Conservation (phyloP, 441 rosid genomes). For the Jatropha podagrica region DNA sequence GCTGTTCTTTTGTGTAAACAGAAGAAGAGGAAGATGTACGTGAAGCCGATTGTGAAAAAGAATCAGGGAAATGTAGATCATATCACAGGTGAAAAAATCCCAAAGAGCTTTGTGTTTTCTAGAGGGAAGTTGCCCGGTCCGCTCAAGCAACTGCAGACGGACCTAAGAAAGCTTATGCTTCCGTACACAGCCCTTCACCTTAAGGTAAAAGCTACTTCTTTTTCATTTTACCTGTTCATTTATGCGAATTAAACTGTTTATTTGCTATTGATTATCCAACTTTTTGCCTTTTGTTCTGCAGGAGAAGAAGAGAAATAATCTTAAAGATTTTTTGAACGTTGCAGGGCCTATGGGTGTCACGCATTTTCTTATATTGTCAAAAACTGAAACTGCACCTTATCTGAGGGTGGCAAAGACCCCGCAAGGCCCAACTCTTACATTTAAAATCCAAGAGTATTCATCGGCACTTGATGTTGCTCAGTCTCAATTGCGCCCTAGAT, state of each 20-base stretch:
- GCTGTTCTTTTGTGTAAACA: slow-evolving; percentile 20
- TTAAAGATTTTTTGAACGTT: slow-evolving; percentile 79
- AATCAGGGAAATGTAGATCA: slow-evolving; percentile 57
- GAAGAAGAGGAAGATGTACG: slow-evolving; percentile 52
- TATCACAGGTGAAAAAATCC: slow-evolving; percentile 80
- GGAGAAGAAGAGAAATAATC: slow-evolving; percentile 87
- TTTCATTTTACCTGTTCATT: not conserved
- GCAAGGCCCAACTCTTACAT: slow-evolving; percentile 84
- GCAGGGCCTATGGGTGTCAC: slow-evolving; percentile 98
- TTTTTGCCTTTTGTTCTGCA: slow-evolving; percentile 26
- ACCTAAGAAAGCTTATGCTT: slow-evolving; percentile 89
- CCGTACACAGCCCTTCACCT: slow-evolving; percentile 90
- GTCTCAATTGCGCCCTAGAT: slow-evolving; percentile 83
- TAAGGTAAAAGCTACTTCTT: slow-evolving; percentile 43
- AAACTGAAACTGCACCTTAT: slow-evolving; percentile 62
- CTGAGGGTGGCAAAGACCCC: slow-evolving; percentile 73
- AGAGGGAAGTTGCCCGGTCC: slow-evolving; percentile 80
- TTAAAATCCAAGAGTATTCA: slow-evolving; percentile 77
- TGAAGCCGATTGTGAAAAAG: slow-evolving; percentile 57
- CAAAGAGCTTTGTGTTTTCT: slow-evolving; percentile 82
- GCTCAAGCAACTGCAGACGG: slow-evolving; percentile 80
- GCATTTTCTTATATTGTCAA: slow-evolving; percentile 78
- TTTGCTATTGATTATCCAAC: not conserved
- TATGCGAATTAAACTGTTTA: not conserved
- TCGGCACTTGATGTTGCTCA: slow-evolving; percentile 73